phyloP scores from a whole-genome alignment of 257 asterid genomes.

The Ligustrum vulgare region DNA sequence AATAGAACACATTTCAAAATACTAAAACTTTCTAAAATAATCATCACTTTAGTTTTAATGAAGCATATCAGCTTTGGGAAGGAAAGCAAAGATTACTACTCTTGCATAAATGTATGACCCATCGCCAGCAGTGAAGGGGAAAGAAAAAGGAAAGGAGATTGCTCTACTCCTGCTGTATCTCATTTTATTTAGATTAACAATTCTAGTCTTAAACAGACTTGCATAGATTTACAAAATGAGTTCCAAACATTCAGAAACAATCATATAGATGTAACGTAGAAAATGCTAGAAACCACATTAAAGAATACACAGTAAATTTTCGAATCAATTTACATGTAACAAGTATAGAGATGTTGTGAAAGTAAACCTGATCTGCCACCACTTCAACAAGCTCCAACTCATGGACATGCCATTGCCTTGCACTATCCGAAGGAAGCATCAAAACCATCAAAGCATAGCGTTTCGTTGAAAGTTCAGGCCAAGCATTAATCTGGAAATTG shows the following conservation, averaged over 20 bases:
- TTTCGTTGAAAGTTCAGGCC: slow-evolving; percentile 95
- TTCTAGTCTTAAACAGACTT: slow-evolving; percentile 2
- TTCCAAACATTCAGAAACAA: not conserved
- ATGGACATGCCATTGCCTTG: slow-evolving; percentile 94
- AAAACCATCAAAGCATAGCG: slow-evolving; percentile 94
- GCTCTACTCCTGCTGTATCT: slow-evolving; percentile 2
- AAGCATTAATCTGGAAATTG: slow-evolving; percentile 89
- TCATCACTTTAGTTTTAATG: not conserved
- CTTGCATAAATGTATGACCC: not conserved
- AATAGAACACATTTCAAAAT: not conserved
- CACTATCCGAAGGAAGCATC: slow-evolving; percentile 95
- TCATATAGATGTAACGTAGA: not conserved
- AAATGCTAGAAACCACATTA: not conserved
- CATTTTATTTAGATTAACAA: slow-evolving; percentile 2
- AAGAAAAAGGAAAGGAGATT: not conserved
- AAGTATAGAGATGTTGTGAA: slow-evolving; percentile 13
- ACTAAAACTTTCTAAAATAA: not conserved
- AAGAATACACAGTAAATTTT: not conserved
- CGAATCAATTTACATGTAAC: not conserved
- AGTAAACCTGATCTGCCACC: slow-evolving; percentile 92
- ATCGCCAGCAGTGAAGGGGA: not conserved
- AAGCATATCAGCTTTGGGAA: not conserved
- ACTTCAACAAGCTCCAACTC: slow-evolving; percentile 98
- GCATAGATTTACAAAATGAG: slow-evolving; percentile 9
- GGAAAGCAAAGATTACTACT: not conserved